Percentiles rank a stretch among this genome's conserved stretches.
Evolutionary conservation across 371 early-diverging fungal species (phyloP).

Genomic region (Nematocida sp.): DNA sequence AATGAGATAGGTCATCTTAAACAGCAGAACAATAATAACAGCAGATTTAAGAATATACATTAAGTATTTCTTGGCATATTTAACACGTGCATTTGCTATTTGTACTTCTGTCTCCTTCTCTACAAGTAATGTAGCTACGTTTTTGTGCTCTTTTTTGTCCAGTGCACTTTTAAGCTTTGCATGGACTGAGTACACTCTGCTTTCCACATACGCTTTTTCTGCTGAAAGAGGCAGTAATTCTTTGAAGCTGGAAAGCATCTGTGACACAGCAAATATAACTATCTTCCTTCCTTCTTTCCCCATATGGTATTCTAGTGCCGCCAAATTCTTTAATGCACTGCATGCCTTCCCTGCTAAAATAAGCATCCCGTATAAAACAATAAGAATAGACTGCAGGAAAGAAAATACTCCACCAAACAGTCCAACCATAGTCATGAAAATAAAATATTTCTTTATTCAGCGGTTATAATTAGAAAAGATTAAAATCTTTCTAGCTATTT

Average conservation of each 20-base stretch:
- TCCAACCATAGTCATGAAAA: neutral
- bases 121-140: neutral
- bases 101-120: neutral
- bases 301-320: neutral
- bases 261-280: neutral
- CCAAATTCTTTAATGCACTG: conserved; percentile 3
- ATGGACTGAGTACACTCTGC: neutral
- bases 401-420: neutral
- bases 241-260: neutral
- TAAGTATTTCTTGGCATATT: neutral
- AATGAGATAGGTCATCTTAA: neutral
- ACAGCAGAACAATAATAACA: neutral
- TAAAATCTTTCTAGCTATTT: neutral
- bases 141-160: neutral
- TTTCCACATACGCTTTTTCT: neutral
- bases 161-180: neutral
- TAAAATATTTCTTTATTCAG: conserved; percentile 28
- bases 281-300: neutral
- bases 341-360: neutral
- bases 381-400: neutral
- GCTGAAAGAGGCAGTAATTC: neutral
- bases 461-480: neutral
- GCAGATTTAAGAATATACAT: neutral
- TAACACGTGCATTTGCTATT: neutral
- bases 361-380: conserved; percentile 4